These are phyloP conservation scores for Phyllostachys edulis DNA, from an alignment of 176 grass and related monocot species.

Conservation along the genomic window DNA sequence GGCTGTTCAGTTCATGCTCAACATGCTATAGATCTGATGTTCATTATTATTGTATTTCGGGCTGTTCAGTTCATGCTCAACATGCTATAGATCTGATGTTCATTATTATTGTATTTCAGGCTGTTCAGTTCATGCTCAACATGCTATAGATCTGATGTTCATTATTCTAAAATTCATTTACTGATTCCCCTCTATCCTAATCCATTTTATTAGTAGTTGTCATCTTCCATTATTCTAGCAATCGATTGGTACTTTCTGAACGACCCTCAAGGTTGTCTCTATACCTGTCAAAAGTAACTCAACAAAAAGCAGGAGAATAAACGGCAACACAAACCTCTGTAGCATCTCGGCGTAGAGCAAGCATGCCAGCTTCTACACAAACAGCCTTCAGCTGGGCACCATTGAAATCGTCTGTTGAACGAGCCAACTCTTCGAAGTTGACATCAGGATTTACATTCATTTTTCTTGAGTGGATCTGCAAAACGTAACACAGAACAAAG, in stretches of 20 bases:
- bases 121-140: slow-evolving; percentile 1
- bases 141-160: neutral
- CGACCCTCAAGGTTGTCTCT: neutral
- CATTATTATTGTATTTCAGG: neutral
- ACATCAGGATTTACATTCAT: slow-evolving; percentile 94
- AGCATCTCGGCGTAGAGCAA: slow-evolving; percentile 79
- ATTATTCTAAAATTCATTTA: neutral
- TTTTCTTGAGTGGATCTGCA: slow-evolving; percentile 88
- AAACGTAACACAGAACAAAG: neutral
- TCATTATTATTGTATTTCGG: neutral
- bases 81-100: too few species aligned
- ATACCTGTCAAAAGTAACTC: neutral
- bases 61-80: too few species aligned
- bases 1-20: too few species aligned
- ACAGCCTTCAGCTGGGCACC: slow-evolving; percentile 93
- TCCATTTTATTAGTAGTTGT: neutral
- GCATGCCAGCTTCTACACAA: slow-evolving; percentile 95
- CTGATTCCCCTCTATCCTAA: neutral
- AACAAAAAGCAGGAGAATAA: neutral
- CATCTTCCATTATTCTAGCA: neutral
- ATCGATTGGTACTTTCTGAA: neutral
- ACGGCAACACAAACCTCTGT: slow-evolving; percentile 59
- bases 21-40: neutral
- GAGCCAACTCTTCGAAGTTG: slow-evolving; percentile 91
- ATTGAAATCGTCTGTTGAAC: slow-evolving; percentile 84